phyloP scores from a whole-genome alignment of 805 yeast genomes.

The Ogataea glucozyma region DNA sequence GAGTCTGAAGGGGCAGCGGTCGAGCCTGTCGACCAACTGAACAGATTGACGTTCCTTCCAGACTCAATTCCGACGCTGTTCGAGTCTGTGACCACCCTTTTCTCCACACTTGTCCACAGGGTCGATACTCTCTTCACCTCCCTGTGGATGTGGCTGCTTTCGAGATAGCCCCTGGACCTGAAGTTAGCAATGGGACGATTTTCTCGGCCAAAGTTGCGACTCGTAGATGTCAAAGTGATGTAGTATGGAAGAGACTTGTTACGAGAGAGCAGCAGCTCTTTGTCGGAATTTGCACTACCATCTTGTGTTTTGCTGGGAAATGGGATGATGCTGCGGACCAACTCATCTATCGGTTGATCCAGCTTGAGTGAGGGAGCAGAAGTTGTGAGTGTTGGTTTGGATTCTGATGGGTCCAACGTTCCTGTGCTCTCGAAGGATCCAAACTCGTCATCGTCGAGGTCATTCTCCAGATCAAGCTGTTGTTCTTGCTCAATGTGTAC shows the following conservation, averaged over 20 bases:
- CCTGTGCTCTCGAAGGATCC: slow-evolving; percentile 27
- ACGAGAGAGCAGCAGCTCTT: neutral
- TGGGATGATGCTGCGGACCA: slow-evolving; percentile 11
- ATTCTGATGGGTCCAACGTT: neutral
- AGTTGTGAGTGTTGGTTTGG: no score
- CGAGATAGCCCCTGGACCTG: slow-evolving; percentile 23
- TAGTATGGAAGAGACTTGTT: slow-evolving; percentile 16
- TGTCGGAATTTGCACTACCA: neutral
- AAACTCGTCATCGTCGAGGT: slow-evolving; percentile 26
- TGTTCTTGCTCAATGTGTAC: slow-evolving; percentile 1
- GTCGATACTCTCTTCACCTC: slow-evolving; percentile 18
- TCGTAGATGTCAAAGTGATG: slow-evolving; percentile 12
- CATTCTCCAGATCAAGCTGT: slow-evolving; percentile 5
- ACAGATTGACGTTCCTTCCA: slow-evolving; percentile 14
- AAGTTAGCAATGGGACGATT: slow-evolving; percentile 16
- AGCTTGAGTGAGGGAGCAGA: slow-evolving; percentile 5
- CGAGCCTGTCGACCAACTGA: slow-evolving; percentile 27
- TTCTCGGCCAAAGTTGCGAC: slow-evolving; percentile 6
- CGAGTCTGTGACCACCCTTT: slow-evolving; percentile 21
- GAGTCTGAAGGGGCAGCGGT: neutral
- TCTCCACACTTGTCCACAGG: slow-evolving; percentile 33
- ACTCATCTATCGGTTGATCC: slow-evolving; percentile 8
- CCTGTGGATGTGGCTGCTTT: slow-evolving; percentile 14
- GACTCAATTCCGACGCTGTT: neutral
- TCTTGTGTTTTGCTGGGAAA: neutral